A percentile compares a stretch with the other conserved stretches of the same genome.
Evolutionary conservation across 2,329 filamentous ascomycete genomes (phyloP).

Genomic region (Colletotrichum sp.): DNA sequence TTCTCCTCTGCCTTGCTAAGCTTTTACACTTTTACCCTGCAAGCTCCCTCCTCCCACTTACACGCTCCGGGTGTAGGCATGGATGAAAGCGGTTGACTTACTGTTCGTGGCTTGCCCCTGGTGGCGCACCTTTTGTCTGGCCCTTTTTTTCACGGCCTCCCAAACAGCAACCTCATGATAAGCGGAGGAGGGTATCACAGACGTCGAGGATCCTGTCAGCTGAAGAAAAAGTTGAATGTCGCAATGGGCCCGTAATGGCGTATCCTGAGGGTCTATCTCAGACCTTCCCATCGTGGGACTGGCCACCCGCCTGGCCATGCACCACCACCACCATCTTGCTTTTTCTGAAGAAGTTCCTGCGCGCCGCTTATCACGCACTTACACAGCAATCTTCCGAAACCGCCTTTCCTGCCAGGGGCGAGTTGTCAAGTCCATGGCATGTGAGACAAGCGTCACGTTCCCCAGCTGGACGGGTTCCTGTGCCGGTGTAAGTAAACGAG

Average conservation of each 20-base stretch:
- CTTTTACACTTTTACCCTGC: not conserved
- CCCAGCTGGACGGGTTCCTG: not conserved
- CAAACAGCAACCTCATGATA: not conserved
- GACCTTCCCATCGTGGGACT: not conserved
- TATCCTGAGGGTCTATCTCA: not conserved
- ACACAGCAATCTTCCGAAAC: not conserved
- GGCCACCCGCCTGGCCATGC: not conserved
- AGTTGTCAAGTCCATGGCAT: not conserved
- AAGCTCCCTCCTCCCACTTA: constrained; percentile 9
- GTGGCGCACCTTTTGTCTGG: not conserved
- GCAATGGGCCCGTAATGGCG: not conserved
- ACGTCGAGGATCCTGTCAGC: not conserved
- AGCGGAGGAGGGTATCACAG: not conserved
- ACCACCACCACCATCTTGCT: not conserved
- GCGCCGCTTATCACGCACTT: not conserved
- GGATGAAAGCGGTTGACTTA: constrained; percentile 1
- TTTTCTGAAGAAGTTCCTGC: not conserved
- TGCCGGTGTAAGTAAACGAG: not conserved
- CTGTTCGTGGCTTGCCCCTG: not conserved
- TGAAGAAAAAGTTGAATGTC: not conserved
- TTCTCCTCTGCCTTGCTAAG: not conserved
- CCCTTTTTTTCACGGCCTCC: not conserved
- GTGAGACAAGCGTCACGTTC: constrained; percentile 16
- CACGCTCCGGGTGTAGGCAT: not conserved
- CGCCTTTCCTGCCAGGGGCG: not conserved